Percentiles rank a stretch among this genome's conserved stretches.
These are phyloP conservation scores for Aspergillus fijiensis DNA, from an alignment of 2,329 filamentous ascomycete genomes.

Conservation along the genomic window DNA sequence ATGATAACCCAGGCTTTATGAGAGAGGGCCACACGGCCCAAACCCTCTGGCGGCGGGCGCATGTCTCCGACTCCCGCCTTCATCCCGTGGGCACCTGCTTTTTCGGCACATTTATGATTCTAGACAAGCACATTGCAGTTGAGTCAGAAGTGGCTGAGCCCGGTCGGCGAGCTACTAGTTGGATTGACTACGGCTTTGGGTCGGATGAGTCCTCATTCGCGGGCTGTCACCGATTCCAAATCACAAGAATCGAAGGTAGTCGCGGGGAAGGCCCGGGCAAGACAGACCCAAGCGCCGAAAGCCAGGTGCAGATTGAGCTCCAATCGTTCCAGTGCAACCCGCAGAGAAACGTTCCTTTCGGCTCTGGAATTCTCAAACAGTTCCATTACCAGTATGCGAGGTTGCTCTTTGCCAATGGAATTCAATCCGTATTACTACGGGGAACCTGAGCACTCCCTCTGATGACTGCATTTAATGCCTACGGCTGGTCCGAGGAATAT, in stretches of 20 bases:
- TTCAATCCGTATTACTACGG: not conserved
- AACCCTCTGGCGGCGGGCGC: constrained; percentile 5
- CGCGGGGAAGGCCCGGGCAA: not conserved
- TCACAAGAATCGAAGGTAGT: constrained; percentile 7
- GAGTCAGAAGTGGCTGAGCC: not conserved
- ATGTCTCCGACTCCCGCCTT: constrained; percentile 7
- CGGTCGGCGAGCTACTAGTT: constrained; percentile 11
- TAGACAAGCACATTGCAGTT: constrained; percentile 14
- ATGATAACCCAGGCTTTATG: not conserved
- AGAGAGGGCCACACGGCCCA: not conserved
- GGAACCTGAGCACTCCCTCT: not conserved
- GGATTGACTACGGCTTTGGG: constrained; percentile 20
- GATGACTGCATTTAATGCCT: not conserved
- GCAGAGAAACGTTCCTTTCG: constrained; percentile 11
- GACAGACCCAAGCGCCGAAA: not conserved
- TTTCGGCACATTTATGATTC: constrained; percentile 15
- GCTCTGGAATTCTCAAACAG: constrained; percentile 6
- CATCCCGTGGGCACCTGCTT: constrained; percentile 14
- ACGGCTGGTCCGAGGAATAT: too few species aligned
- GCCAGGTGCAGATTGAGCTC: constrained; percentile 10
- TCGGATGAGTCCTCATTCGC: constrained; percentile 14
- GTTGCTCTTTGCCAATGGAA: constrained; percentile 14
- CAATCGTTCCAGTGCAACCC: constrained; percentile 21
- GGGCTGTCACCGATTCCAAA: constrained; percentile 19
- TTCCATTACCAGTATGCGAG: constrained; percentile 15